phyloP scores from a whole-genome alignment of 345 rosid species.

The Linum usitatissimum region DNA sequence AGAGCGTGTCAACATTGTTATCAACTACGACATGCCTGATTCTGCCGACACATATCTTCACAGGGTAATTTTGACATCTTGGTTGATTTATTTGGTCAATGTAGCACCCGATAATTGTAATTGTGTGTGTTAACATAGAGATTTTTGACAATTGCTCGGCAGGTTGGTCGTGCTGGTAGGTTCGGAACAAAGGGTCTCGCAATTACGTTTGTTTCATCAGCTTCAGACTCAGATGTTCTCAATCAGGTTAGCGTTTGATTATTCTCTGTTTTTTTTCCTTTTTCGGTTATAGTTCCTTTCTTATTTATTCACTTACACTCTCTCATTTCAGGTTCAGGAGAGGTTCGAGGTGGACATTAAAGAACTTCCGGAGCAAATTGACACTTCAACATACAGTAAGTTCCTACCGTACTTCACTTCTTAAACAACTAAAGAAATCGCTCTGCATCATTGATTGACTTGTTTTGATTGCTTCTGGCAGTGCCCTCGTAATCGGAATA shows the following conservation, averaged over 20 bases:
- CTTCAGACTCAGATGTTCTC: constrained; percentile 78
- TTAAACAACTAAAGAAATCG: no score
- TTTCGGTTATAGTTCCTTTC: no score
- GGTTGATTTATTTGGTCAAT: no score
- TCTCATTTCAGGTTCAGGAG: constrained; percentile 61
- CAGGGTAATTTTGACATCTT: not conserved
- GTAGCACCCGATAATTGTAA: no score
- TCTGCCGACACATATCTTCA: constrained; percentile 4
- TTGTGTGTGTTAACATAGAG: no score
- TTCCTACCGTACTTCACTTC: not conserved
- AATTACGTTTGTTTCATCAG: constrained; percentile 85
- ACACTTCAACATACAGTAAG: constrained; percentile 89
- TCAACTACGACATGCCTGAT: constrained; percentile 7
- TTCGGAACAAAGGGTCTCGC: constrained; percentile 99
- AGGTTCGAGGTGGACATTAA: constrained; percentile 94
- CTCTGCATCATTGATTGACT: no score
- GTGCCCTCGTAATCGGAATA: no score
- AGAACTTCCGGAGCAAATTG: constrained; percentile 96
- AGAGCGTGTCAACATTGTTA: constrained; percentile 1
- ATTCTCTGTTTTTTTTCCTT: not conserved
- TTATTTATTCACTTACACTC: not conserved
- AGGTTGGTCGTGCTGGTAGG: constrained; percentile 99
- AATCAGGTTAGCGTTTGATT: constrained; percentile 53
- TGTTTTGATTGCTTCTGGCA: no score
- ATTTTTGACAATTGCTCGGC: not conserved